Evolutionary conservation across 2,329 filamentous ascomycete genomes (phyloP).

Genomic region (Ophidiomyces ophidiicola): DNA sequence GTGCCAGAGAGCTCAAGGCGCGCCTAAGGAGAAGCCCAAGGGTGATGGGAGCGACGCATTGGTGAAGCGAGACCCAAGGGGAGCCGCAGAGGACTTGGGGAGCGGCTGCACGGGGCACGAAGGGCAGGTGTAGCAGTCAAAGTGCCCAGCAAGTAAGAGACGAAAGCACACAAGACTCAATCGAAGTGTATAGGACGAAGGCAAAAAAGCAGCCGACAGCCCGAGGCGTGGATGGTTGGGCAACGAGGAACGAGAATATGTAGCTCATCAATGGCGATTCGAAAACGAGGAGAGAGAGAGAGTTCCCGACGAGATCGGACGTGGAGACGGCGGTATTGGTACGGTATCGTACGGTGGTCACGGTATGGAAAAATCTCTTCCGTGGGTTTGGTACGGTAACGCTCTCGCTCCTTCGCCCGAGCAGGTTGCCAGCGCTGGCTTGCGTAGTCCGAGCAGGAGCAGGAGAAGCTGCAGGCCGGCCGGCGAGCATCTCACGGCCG

Average conservation of each 20-base stretch:
- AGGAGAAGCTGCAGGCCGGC: too few relatives aligned
- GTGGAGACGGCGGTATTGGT: constrained; percentile 7
- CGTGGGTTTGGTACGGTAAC: constrained; percentile 1
- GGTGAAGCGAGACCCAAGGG: constrained; percentile 4
- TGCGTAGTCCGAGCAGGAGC: too few relatives aligned
- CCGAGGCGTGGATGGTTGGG: neutral
- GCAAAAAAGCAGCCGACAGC: constrained; percentile 2
- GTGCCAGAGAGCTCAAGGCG: constrained; percentile 2
- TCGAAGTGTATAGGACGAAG: neutral
- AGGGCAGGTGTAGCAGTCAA: neutral
- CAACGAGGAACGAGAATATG: neutral
- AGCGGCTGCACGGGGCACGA: neutral
- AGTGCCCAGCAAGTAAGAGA: neutral
- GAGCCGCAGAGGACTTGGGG: neutral
- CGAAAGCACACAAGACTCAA: neutral
- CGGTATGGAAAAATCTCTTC: neutral
- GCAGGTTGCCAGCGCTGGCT: too few relatives aligned
- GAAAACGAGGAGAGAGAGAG: constrained; percentile 7
- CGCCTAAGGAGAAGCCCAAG: constrained; percentile 7
- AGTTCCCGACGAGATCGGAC: neutral
- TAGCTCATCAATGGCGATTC: constrained; percentile 3
- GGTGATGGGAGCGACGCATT: constrained; percentile 11
- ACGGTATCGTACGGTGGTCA: constrained; percentile 1
- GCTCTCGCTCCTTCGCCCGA: too few relatives aligned
- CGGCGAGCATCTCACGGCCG: too few relatives aligned